Evolutionary conservation across 2,329 filamentous ascomycete species (phyloP).

Genomic region (Blumeria graminis): DNA sequence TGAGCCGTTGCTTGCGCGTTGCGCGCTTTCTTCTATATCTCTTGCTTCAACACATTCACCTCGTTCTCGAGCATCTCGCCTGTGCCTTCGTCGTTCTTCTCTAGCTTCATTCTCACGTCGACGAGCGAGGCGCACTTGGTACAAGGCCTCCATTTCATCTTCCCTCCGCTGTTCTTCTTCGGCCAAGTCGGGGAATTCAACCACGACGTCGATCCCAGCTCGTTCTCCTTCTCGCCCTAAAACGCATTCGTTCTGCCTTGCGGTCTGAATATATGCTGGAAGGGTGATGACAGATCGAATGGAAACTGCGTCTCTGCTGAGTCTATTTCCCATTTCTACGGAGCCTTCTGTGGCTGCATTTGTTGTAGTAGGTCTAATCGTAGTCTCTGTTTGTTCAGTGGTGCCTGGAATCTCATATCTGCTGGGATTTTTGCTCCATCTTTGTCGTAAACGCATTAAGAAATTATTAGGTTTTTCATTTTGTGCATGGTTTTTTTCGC

Average conservation of each 20-base stretch:
- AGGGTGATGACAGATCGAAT: constrained; percentile 87
- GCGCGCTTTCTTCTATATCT: constrained; percentile 30
- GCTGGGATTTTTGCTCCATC: constrained; percentile 19
- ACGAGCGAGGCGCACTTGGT: constrained; percentile 63
- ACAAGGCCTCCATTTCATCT: constrained; percentile 77
- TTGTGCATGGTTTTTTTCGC: constrained; percentile 21
- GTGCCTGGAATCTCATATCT: constrained; percentile 10
- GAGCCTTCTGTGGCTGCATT: constrained; percentile 2
- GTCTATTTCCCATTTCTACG: not conserved
- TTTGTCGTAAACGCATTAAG: constrained; percentile 26
- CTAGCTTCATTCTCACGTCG: constrained; percentile 53
- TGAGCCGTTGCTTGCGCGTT: constrained; percentile 17
- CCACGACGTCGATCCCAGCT: constrained; percentile 69
- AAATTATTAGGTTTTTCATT: constrained; percentile 25
- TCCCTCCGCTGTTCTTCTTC: constrained; percentile 64
- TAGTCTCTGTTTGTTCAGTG: constrained; percentile 18
- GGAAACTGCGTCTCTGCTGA: constrained; percentile 41
- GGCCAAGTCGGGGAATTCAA: constrained; percentile 59
- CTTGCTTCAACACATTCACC: constrained; percentile 49
- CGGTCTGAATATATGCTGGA: constrained; percentile 54
- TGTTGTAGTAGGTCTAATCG: constrained; percentile 5
- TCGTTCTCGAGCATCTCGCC: constrained; percentile 46
- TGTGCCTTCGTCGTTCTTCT: constrained; percentile 44
- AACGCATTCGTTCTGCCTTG: constrained; percentile 55
- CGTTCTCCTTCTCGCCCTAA: constrained; percentile 77